These are phyloP conservation scores for Gossypium thurberi DNA, from an alignment of 345 rosid genomes.

Conservation along the genomic window DNA sequence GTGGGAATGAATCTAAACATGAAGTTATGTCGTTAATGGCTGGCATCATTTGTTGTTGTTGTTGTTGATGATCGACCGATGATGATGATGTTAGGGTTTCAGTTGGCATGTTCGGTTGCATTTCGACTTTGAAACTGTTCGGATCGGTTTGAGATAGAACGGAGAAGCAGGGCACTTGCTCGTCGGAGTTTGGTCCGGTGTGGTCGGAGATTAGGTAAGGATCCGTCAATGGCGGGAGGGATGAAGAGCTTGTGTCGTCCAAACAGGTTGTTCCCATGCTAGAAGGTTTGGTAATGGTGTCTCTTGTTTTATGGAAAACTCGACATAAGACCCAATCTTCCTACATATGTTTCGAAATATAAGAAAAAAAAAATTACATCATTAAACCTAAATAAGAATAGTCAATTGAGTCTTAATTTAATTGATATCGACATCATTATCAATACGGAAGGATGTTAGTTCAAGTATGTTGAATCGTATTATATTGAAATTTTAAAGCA, in stretches of 20 bases:
- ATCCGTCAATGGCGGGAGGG: conserved; percentile 62
- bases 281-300: conserved; percentile 26
- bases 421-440: neutral
- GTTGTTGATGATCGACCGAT: neutral
- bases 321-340: conserved; percentile 89
- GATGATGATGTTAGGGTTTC: neutral
- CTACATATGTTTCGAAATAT: conserved; percentile 25
- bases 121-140: conserved; percentile 11
- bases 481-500: too few species aligned
- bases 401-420: too few species aligned
- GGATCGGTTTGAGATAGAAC: conserved; percentile 40
- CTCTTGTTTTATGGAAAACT: conserved; percentile 51
- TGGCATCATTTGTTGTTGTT: conserved; percentile 7
- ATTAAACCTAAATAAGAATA: too few species aligned
- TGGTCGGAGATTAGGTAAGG: conserved; percentile 61
- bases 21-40: neutral
- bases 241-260: conserved; percentile 43
- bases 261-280: conserved; percentile 42
- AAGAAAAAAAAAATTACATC: neutral
- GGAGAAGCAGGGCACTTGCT: conserved; percentile 99
- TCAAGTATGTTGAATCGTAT: too few species aligned
- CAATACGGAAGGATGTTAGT: accelerated
- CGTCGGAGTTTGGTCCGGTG: conserved; percentile 28
- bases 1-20: conserved; percentile 19
- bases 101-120: conserved; percentile 3